Evolutionary conservation across 2,329 filamentous ascomycete genomes (phyloP).

Genomic region (Colletotrichum tropicicola): DNA sequence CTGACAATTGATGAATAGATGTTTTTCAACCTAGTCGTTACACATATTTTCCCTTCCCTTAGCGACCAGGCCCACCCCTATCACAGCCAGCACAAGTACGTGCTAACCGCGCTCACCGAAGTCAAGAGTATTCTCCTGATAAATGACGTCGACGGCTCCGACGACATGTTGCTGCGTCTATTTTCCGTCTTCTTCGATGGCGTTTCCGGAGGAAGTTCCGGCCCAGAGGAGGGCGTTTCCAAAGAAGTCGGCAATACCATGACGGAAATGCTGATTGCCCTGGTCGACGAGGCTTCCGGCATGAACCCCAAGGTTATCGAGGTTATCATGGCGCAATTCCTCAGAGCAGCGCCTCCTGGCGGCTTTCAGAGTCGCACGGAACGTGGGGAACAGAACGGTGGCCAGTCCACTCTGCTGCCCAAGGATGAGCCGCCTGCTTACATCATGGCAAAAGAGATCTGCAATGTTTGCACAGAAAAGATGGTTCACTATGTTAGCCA

Average conservation of each 20-base stretch:
- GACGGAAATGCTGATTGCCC: constrained; percentile 81
- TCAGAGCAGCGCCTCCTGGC: constrained; percentile 81
- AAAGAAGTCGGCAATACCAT: constrained; percentile 96
- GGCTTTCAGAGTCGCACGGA: constrained; percentile 60
- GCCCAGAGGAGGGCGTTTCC: constrained; percentile 82
- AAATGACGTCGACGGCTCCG: constrained; percentile 84
- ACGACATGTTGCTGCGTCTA: constrained; percentile 80
- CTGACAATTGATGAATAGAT: constrained; percentile 64
- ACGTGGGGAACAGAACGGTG: constrained; percentile 70
- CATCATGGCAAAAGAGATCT: constrained; percentile 95
- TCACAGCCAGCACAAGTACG: constrained; percentile 91
- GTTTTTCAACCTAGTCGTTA: constrained; percentile 91
- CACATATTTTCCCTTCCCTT: constrained; percentile 83
- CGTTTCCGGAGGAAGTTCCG: constrained; percentile 76
- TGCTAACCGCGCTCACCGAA: constrained; percentile 86
- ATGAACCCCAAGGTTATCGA: constrained; percentile 87
- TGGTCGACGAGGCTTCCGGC: constrained; percentile 85
- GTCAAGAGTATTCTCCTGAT: constrained; percentile 95
- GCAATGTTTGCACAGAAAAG: constrained; percentile 87
- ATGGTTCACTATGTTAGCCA: constrained; percentile 95
- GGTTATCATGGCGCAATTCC: constrained; percentile 93
- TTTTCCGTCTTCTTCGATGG: constrained; percentile 95
- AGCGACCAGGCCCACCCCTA: constrained; percentile 89
- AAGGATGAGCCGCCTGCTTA: constrained; percentile 94
- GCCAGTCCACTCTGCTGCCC: constrained; percentile 83